phyloP scores from a whole-genome alignment of 768 basidiomycete genomes.

The Tubosaeta sp. region DNA sequence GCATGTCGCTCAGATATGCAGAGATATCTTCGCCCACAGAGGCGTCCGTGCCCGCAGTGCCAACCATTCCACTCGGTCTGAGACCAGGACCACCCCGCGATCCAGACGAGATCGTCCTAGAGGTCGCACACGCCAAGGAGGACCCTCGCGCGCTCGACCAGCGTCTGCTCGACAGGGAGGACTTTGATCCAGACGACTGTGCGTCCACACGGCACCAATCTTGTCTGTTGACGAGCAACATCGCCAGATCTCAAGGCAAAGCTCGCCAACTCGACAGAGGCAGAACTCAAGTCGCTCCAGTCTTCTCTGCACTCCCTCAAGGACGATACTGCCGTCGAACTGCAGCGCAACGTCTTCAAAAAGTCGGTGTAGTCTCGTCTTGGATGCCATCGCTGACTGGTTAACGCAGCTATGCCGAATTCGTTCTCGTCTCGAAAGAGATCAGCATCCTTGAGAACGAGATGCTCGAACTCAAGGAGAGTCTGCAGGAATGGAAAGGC shows the following conservation, averaged over 20 bases:
- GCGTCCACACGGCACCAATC: constrained; percentile 30
- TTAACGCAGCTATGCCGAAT: constrained; percentile 82
- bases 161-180: constrained; percentile 64
- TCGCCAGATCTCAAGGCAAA: constrained; percentile 71
- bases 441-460: constrained; percentile 95
- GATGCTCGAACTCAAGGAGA: constrained; percentile 94
- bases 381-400: constrained; percentile 5
- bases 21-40: constrained; percentile 74
- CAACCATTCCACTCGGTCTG: constrained; percentile 47
- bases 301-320: constrained; percentile 69
- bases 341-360: constrained; percentile 93
- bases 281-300: constrained; percentile 70
- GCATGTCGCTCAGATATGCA: constrained; percentile 93
- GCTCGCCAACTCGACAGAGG: constrained; percentile 85
- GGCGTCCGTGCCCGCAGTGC: constrained; percentile 50
- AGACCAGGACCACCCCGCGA: constrained; percentile 35
- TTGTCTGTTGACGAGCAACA: constrained; percentile 1
- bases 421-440: constrained; percentile 95
- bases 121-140: constrained; percentile 38
- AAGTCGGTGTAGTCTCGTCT: constrained; percentile 48
- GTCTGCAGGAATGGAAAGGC: constrained; percentile 90
- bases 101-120: constrained; percentile 47
- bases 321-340: constrained; percentile 68
- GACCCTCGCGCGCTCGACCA: constrained; percentile 61
- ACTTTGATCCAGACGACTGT: constrained; percentile 90